Evolutionary conservation across 2,329 filamentous ascomycete genomes (phyloP), one percentile per base, ranked within the genome.

Genomic region (Tothia fuscella): DNA sequence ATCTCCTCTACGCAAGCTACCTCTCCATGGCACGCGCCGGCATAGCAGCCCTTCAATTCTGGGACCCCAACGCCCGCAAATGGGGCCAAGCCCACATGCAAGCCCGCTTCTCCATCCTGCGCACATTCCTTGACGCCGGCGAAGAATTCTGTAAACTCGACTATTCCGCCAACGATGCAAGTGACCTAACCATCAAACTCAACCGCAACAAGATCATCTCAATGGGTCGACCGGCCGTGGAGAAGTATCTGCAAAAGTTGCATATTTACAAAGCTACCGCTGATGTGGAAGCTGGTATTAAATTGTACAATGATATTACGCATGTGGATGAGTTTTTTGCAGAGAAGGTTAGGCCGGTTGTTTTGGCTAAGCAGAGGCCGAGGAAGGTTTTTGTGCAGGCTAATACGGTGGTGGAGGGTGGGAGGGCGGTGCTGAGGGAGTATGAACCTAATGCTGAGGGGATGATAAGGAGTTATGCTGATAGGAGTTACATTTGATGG

Each of bases 11-110:
- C 54, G 78, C 80, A 0, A 80, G 82, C 2, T 98, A 96, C 59
- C 74, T 98, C 7, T 78, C 80, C 50, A 96, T 98, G 89, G 91
- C 91, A 12, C 78, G 88, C 28, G 86, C 87, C n/a, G 91, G 91
- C 46, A 70, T 98, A 33, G 76, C 79, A 5, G 82, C 88, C 1
- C 72, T 96, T 17, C 89, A 96, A 58, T 86, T 91, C 70, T 96
- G 87, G 87, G 87, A 95, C 54, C 87, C 87, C 5, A 88, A 88
- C 65, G 79, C 74, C 52, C 71, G 78, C 50, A 94, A 93, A 65
- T 94, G 88, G 88, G 88, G 88, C 6, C 88, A 94, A 61, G 75
- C 82, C 49, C 87, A 94, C 57, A 93, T 86, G 63, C 86, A 93
- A 62, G 88, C 87, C 17, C 82, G 88, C 9, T 95, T 87, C 64